Evolutionary conservation across 441 rosid species (phyloP), one percentile per base, ranked within the genome.

Genomic region (Francoa sonchifolia): DNA sequence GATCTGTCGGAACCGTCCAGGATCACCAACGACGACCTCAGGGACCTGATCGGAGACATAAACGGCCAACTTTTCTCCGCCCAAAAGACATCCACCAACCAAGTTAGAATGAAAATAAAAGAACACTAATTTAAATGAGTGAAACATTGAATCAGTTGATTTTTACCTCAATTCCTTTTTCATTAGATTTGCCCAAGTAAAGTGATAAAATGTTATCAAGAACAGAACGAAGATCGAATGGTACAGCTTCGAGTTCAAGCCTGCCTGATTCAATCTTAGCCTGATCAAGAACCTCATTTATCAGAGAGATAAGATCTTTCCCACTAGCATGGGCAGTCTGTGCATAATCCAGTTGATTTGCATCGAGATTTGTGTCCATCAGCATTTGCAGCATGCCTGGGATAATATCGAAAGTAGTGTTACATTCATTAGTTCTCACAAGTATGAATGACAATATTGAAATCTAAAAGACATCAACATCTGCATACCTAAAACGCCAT

Each of bases 241-340:
- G 77, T 33, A 86, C 96, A 11, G 67, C 61, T 54, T 90, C 98
- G 1, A 81, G 72, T 51, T 90, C 98, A 17, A 90, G 85, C 78
- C 79, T 74, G 55, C 95, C 93, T 6, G 96, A 85, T 71, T 90
- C 98, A 61, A 90, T 86, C 82, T 90, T 90, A 19, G 96, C 93
- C 58, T 82, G 96, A 68, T 90, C 98, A 56, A 90, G 95, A 58
- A 90, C 96, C 44, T 73, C 93, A 19, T 78, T 82, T 63, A 90
- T 85, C 43, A 90, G 44, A 28, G 80, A 74, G 52, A 80, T 82
- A 32, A 90, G 77, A 68, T 76, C 95, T 42, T 65, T 76, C 54
- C 98, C 98, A 47, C 96, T 82, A 27, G 46, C 63, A 67, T 79
- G 90, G 58, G 98, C 98, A 57, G 93, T 82, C 67, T 74, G 66